Evolutionary conservation across 306 rosid genomes (phyloP), one percentile per base, ranked within the genome.

Genomic region (Prunus armeniaca): DNA sequence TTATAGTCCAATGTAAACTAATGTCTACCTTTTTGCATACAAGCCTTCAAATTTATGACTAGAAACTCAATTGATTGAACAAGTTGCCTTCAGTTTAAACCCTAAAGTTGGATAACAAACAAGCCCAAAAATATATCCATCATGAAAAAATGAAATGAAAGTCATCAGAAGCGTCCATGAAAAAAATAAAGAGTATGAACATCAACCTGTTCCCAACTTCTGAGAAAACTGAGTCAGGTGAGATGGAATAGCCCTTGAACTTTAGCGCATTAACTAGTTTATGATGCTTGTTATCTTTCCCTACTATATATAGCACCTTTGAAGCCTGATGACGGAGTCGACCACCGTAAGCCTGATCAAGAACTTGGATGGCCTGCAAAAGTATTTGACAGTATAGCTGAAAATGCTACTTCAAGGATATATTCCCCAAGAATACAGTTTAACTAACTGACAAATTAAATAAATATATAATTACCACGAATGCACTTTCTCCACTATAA

Each of bases 321-420:
- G 84, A 78, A 30, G 63, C 87, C 34, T 62, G 73, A 30, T 56
- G 17, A 18, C 17, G 7, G 81, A 41, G 68, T 50, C n/a, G 27
- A 45, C 78, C 78, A 65, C 81, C 79, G 78, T 60, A 47, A 58
- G 77, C 78, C 65, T 67, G 81, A 69, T 84, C 84, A 64, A 90
- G 72, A 82, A 76, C 73, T 74, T 73, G 79, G 57, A 84, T 60
- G 72, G 86, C 80, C 96, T 92, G 87, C 81, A 73, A 74, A 84
- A 78, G 78, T 67, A 34, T 76, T 56, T 56, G 51, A 55, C 28
- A 52, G 61, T 28, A 52, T n/a, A 65, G 56, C 78, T 69, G 67
- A 50, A 56, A 43, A 28, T 14, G 25, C 12, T 14, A 25, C 12
- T 65, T 65, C 25, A 32, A 34, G 15, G 41, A 20, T 13, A 43